Evolutionary conservation across 2,329 filamentous ascomycete genomes (phyloP), one percentile per base, ranked within the genome.

Genomic region (Allantophomopsis lycopodina): DNA sequence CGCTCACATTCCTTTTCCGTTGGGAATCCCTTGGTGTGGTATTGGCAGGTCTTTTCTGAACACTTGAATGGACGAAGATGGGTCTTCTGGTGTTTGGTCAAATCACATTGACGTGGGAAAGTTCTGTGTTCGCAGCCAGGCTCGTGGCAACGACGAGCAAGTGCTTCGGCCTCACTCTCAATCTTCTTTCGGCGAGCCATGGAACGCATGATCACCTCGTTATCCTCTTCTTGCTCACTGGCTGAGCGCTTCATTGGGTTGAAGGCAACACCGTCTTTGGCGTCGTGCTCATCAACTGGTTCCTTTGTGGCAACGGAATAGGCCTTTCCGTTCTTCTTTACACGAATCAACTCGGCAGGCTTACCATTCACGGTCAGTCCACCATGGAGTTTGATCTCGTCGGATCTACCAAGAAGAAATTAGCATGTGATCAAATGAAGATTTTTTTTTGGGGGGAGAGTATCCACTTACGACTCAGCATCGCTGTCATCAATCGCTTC

Each of bases 41-140:
- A 96, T 58, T 93, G 94, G 82, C 91, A 96, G 35, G 74, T 78
- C 32, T 72, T 55, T 16, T 84, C 68, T 6, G 78, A 73, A 61
- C 91, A 98, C 67, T 98, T 98, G 83, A 84, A 95, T 8, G 89
- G 91, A 30, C 91, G 83, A 41, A 85, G 87, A 60, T 98, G 91
- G 0, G 89, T 96, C 69, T 96, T 98, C 65, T 94, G 83, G 62
- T 98, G 91, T 69, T 96, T 96, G 49, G 87, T 95, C 43, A 96
- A 68, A 59, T 98, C 91, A 61, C 91, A 96, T n/a, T 86, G 86
- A 45, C 91, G 80, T 63, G 91, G 93, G 67, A 96, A 96, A 28
- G 23, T 28, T 8, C 23, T 28, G 23, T 28, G 23, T 60, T 89
- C 77, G 64, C 94, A 95, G 60, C 76, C 78, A 64, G 89, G 96